Base-by-base conservation (phyloP, 371 early-diverging fungal species). In the Circinella minor region DNA sequence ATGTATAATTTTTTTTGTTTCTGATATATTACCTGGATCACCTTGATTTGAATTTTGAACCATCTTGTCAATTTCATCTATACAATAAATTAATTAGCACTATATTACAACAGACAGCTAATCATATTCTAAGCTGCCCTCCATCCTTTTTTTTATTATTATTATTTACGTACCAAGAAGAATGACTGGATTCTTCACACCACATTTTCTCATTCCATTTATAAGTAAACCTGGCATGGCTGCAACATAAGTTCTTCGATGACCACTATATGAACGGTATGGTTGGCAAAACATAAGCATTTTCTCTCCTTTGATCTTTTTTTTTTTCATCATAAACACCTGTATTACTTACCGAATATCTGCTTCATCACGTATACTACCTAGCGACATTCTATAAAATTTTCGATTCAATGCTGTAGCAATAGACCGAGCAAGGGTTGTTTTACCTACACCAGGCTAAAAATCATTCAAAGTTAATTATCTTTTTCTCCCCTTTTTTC, bases 161-260 rank as follows among this genome's bases (percentile, higher is more conserved):
- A 6, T n/a, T 46, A 10, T 18, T 46, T 39, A n/a, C n/a, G n/a
- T n/a, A 88, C 89, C 89, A 49, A 90, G 81, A 47, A 96, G 74
- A 64, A 95, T 82, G 3, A 95, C 92, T 0, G 95, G 96, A 73
- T 95, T 92, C 63, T 87, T 90, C 14, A 90, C 91, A 13, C 91
- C 92, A 64, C 88, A 88, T 67, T 88, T 82, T n/a, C 88, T 78
- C 75, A 95, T 71, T 6, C 90, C 94, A 64, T 93, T 92, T 13
- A 94, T 86, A 36, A 96, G 87, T 15, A 92, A 67, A 18, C 96
- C 96, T 5, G 96, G 96, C 77, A 95, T 76, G 20, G 95, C 91
- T 17, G 95, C 96, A 38, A 96, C 88, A 78, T 96, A 96, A 4
- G 96, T 96, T 27, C 95, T 84, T 15, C 95, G 87, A 78, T 96